phyloP scores from a whole-genome alignment of 2,329 filamentous ascomycete species.

The Cladosporium sp. region DNA sequence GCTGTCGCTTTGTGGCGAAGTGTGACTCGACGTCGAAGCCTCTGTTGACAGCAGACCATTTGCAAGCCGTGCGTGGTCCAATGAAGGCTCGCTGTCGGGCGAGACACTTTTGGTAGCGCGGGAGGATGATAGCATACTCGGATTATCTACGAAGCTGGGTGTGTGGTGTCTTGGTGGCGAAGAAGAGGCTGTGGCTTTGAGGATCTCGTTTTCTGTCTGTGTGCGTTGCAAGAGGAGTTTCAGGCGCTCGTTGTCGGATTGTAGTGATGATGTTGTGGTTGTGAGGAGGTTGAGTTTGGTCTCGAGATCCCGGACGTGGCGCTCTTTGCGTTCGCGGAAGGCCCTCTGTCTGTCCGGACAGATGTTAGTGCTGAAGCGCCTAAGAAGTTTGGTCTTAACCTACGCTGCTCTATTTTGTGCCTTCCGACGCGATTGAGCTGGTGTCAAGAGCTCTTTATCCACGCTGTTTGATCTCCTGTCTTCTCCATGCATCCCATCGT shows the following conservation, averaged over 20 bases:
- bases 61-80: conserved; percentile 23
- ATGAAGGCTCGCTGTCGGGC: conserved; percentile 21
- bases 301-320: conserved; percentile 90
- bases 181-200: conserved; percentile 71
- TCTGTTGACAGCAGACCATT: conserved; percentile 26
- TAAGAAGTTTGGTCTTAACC: conserved; percentile 34
- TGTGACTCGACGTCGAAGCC: conserved; percentile 21
- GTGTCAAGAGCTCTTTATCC: conserved; percentile 49
- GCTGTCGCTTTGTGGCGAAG: conserved; percentile 41
- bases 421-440: conserved; percentile 59
- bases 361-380: neutral
- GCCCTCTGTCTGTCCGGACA: conserved; percentile 73
- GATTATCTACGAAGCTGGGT: conserved; percentile 40
- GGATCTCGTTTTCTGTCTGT: conserved; percentile 87
- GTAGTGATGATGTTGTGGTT: conserved; percentile 68
- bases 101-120: conserved; percentile 22
- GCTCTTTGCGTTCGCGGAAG: conserved; percentile 94
- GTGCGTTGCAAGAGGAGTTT: conserved; percentile 81
- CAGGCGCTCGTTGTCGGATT: conserved; percentile 81
- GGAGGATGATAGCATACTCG: conserved; percentile 27
- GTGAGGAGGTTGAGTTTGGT: conserved; percentile 78
- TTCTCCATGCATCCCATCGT: conserved; percentile 29
- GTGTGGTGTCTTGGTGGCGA: conserved; percentile 46
- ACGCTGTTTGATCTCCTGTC: conserved; percentile 45
- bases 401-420: conserved; percentile 74